Evolutionary conservation across 176 grass and related monocot species (phyloP).

Genomic region (Aegilops umbellulata): DNA sequence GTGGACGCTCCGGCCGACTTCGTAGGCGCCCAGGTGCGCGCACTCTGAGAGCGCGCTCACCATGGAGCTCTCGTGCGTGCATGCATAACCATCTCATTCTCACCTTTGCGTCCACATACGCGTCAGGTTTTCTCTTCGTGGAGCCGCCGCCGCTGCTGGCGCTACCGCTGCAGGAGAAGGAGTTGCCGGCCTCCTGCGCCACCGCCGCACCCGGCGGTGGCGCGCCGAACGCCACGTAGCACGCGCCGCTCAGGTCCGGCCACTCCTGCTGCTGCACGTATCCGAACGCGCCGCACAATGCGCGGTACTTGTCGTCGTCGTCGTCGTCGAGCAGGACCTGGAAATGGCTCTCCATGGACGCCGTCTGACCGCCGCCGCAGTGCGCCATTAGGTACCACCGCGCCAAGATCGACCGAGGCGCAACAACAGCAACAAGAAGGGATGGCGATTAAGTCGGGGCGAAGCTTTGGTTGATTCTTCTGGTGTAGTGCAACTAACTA

Average conservation of each 20-base stretch:
- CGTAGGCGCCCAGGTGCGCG: too few species aligned
- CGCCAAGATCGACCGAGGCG: background rate
- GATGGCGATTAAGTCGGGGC: background rate
- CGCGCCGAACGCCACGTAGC: conserved; percentile 23
- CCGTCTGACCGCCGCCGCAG: conserved; percentile 22
- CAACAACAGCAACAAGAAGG: too few species aligned
- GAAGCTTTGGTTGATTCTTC: background rate
- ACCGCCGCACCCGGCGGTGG: background rate
- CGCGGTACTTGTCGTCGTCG: conserved; percentile 45
- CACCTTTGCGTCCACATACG: conserved; percentile 52
- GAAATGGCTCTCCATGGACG: conserved; percentile 41
- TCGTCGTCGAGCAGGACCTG: conserved; percentile 38
- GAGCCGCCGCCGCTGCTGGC: background rate
- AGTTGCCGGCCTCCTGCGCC: background rate
- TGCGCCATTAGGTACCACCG: conserved; percentile 40
- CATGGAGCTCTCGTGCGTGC: too few species aligned
- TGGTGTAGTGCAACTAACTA: background rate
- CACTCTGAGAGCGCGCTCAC: too few species aligned
- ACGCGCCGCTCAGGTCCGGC: conserved; percentile 48
- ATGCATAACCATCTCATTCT: too few species aligned
- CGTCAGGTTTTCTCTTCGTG: conserved; percentile 60
- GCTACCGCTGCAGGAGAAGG: conserved; percentile 21
- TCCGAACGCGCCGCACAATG: conserved; percentile 49
- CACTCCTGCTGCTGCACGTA: conserved; percentile 54
- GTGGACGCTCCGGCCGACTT: too few species aligned